phyloP scores from a whole-genome alignment of 495 filamentous ascomycete species.

The Pseudotulostoma volvatum region DNA sequence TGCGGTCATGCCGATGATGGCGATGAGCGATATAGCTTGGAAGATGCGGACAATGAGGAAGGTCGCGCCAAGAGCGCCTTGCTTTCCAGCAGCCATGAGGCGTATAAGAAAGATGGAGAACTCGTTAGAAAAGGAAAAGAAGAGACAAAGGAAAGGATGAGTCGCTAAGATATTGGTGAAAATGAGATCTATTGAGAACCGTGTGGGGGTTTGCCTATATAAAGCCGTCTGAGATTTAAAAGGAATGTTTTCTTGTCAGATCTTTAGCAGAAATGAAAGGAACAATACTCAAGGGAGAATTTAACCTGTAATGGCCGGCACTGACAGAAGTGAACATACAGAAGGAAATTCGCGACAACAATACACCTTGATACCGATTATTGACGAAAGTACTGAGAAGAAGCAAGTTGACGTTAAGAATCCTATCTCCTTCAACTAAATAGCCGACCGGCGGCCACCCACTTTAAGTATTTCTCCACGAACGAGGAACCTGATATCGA shows the following conservation, averaged over 20 bases:
- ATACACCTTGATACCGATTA: too few relatives aligned
- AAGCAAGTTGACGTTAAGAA: too few relatives aligned
- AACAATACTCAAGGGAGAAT: too few relatives aligned
- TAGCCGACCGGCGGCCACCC: background rate
- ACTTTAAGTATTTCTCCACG: background rate
- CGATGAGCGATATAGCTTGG: conserved; percentile 55
- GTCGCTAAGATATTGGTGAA: background rate
- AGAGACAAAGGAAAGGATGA: background rate
- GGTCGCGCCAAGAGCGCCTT: conserved; percentile 63
- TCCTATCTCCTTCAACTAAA: background rate
- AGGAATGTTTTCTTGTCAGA: background rate
- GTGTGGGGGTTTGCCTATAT: too few relatives aligned
- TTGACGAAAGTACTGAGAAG: too few relatives aligned
- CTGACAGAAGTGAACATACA: too few relatives aligned
- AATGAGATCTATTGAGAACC: too few relatives aligned
- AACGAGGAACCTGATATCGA: too few relatives aligned
- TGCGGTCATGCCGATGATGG: conserved; percentile 63
- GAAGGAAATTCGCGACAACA: too few relatives aligned
- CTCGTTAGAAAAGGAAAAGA: background rate
- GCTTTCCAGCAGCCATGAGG: conserved; percentile 4
- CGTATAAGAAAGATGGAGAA: too few relatives aligned
- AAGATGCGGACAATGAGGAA: conserved; percentile 59
- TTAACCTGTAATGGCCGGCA: too few relatives aligned
- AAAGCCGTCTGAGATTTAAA: background rate
- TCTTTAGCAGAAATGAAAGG: too few relatives aligned